phyloP scores from a whole-genome alignment of 768 basidiomycete genomes.

The Boletus sp. region DNA sequence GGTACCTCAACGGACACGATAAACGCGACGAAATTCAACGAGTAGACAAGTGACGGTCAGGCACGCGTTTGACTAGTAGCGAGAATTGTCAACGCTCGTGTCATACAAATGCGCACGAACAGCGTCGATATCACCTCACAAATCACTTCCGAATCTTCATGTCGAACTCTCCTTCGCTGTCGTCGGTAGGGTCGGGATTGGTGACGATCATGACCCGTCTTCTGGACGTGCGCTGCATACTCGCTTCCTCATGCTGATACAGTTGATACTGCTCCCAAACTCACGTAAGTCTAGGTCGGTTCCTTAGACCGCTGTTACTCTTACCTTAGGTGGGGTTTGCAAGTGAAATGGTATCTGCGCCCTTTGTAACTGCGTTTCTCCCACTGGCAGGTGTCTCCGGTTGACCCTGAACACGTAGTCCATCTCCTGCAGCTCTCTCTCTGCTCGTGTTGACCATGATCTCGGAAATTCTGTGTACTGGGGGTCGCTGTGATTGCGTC shows the following conservation, averaged over 20 bases:
- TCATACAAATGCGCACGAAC: neutral
- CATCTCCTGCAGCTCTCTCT: conserved; percentile 27
- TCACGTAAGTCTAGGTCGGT: conserved; percentile 6
- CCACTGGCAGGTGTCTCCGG: conserved; percentile 1
- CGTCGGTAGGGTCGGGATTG: conserved; percentile 29
- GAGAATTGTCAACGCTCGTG: neutral
- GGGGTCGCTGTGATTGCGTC: conserved; percentile 7
- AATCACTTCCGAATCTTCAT: conserved; percentile 10
- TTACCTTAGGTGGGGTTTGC: conserved; percentile 22
- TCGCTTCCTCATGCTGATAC: conserved; percentile 12
- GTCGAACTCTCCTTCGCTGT: conserved; percentile 28
- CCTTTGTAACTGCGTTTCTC: conserved; percentile 5
- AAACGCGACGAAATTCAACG: neutral
- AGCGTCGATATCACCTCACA: neutral
- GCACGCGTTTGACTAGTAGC: neutral
- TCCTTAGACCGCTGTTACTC: neutral
- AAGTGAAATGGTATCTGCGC: conserved; percentile 4
- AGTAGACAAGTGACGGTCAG: neutral
- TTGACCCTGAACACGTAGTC: conserved; percentile 21
- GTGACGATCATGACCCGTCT: conserved; percentile 31
- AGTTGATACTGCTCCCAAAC: conserved; percentile 8
- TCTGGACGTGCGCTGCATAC: conserved; percentile 18
- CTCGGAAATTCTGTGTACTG: conserved; percentile 23
- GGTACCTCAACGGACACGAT: neutral
- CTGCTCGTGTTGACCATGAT: conserved; percentile 27